Base-by-base conservation (phyloP, 371 early-diverging fungal species). In the Syncephalastrum racemosum region DNA sequence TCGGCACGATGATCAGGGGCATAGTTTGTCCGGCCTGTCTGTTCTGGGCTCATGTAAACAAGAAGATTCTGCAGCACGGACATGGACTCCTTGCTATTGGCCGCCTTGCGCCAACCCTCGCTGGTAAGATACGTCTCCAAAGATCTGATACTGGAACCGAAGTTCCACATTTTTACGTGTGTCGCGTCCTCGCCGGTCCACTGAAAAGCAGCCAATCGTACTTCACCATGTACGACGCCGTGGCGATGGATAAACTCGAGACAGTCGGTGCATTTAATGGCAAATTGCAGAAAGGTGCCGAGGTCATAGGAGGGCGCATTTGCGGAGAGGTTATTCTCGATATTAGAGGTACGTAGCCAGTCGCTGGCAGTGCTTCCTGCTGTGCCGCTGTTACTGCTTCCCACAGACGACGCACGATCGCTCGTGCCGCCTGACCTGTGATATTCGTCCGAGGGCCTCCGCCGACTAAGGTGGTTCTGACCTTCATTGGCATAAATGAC, bases 11-110 rank as follows among this genome's bases (percentile, higher is more conserved):
- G 80, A 56, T 83, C 83, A 50, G 80, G 79, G 46, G 71, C 65
- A 22, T 81, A 80, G 51, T 73, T 79, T 4, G 83, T 81, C 44
- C 83, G 70, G 4, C 83, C 83, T 1, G 81, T 83, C 53, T 83
- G 82, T 47, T 83, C 82, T 23, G 73, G 73, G 44, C 73, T 73
- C 64, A 77, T 67, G 46, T 64, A 73, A 15, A 67, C 61, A n/a
- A 77, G 49, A 15, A 70, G 31, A 19, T 60, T 63, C 20, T 61
- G 56, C 45, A 70, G 52, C 44, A 63, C 50, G 3, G 47, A 53
- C 53, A 76, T 56, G 0, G 62, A 65, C n/a, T 65, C 67, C 41
- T 68, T 70, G 24, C 65, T 71, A 22, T 61, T 68, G 7, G 64
- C 64, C 3, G 73, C 67, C 46, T 73, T 76, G 20, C 77, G 51